Conservation (phyloP, 495 filamentous ascomycete species). For the Pseudoneurospora amorphoporcata region DNA sequence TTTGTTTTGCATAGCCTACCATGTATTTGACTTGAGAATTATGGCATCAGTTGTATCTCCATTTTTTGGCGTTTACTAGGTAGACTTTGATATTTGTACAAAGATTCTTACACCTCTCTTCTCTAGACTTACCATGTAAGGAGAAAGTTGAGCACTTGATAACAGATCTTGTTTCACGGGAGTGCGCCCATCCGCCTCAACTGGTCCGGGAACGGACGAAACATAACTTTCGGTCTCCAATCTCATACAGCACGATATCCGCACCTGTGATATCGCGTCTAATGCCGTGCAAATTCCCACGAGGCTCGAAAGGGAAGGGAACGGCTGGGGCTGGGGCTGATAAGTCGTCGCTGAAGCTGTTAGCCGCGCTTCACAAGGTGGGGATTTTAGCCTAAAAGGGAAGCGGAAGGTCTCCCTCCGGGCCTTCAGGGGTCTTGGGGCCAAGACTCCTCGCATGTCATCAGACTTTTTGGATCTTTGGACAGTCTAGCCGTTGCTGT, state of each 20-base stretch:
- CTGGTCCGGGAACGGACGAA: background rate
- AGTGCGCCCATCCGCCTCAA: background rate
- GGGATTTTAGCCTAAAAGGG: constrained; percentile 23
- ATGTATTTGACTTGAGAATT: background rate
- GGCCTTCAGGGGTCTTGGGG: constrained; percentile 10
- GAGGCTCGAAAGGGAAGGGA: background rate
- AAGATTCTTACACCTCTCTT: background rate
- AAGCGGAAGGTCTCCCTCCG: constrained; percentile 24
- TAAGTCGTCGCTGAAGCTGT: background rate
- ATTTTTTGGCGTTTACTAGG: background rate
- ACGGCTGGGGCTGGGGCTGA: background rate
- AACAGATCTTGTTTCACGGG: background rate
- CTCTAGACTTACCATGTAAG: background rate
- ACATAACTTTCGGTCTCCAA: background rate
- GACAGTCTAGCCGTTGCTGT: background rate
- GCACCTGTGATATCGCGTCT: background rate
- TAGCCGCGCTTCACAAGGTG: constrained; percentile 1
- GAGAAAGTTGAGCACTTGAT: background rate
- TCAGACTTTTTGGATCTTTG: background rate
- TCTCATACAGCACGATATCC: background rate
- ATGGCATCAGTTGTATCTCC: background rate
- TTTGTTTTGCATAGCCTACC: background rate
- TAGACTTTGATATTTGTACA: background rate
- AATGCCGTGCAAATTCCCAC: background rate
- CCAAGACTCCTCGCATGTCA: background rate